A percentile compares a stretch with the other conserved stretches of the same genome.
Conservation (phyloP, 768 basidiomycete species). For the Auriculariales sp. region DNA sequence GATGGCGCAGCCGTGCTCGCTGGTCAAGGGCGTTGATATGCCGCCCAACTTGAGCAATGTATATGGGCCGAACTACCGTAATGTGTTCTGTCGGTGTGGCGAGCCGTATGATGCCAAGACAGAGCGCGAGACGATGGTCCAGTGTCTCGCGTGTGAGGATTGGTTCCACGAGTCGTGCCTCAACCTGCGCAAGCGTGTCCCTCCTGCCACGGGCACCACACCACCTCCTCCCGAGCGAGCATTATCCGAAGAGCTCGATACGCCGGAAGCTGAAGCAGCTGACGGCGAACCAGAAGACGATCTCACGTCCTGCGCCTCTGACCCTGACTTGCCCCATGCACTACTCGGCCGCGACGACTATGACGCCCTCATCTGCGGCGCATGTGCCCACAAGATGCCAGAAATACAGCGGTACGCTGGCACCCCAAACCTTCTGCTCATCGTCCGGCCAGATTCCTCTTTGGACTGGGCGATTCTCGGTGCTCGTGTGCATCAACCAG, state of each 20-base stretch:
- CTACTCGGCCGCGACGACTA: constrained; percentile 56
- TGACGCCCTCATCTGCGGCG: constrained; percentile 58
- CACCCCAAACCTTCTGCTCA: constrained; percentile 50
- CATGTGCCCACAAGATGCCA: constrained; percentile 44
- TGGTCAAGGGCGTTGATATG: constrained; percentile 39
- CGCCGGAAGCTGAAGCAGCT: constrained; percentile 10
- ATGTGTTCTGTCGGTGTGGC: constrained; percentile 63
- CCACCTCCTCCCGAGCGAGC: too few relatives aligned
- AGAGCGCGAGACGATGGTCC: constrained; percentile 78
- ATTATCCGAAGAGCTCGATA: too few relatives aligned
- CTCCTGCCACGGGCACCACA: constrained; percentile 19
- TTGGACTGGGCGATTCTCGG: constrained; percentile 39
- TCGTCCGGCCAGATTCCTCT: constrained; percentile 30
- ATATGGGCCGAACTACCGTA: constrained; percentile 61
- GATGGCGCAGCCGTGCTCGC: constrained; percentile 44
- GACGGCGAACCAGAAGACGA: constrained; percentile 27
- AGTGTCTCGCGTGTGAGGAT: constrained; percentile 80
- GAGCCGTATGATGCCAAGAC: constrained; percentile 54
- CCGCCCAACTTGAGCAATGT: constrained; percentile 38
- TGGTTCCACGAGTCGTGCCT: constrained; percentile 90
- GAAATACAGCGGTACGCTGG: constrained; percentile 51
- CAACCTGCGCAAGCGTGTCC: constrained; percentile 48
- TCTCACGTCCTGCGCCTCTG: constrained; percentile 40
- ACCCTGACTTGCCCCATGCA: constrained; percentile 47
- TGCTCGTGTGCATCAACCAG: constrained; percentile 9